These are phyloP conservation scores for Didymella sp. DNA, from an alignment of 2,329 filamentous ascomycete species.

Conservation along the genomic window DNA sequence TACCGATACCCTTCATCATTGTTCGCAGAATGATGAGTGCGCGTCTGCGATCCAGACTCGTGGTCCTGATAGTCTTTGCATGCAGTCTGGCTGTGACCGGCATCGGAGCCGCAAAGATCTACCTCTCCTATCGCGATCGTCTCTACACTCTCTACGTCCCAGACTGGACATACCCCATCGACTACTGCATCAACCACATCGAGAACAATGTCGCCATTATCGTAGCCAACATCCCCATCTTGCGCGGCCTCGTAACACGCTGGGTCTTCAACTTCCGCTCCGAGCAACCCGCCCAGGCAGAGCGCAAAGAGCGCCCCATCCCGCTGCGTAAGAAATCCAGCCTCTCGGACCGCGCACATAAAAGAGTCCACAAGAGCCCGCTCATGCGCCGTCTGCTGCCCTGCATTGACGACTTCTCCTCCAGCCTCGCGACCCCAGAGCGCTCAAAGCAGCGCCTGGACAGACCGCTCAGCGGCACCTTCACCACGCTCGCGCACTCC, in stretches of 20 bases:
- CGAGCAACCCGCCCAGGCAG: slow-evolving; percentile 35
- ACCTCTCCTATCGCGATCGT: slow-evolving; percentile 51
- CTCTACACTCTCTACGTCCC: slow-evolving; percentile 45
- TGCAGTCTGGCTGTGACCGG: slow-evolving; percentile 51
- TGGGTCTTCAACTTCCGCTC: slow-evolving; percentile 51
- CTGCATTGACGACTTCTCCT: slow-evolving; percentile 48
- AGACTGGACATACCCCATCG: slow-evolving; percentile 53
- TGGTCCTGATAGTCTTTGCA: slow-evolving; percentile 50
- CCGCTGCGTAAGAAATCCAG: slow-evolving; percentile 41
- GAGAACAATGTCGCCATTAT: slow-evolving; percentile 54
- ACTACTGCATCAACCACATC: slow-evolving; percentile 52
- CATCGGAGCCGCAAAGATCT: slow-evolving; percentile 52
- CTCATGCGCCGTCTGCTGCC: slow-evolving; percentile 44
- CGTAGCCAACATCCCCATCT: slow-evolving; percentile 51
- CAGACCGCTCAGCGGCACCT: slow-evolving; percentile 15
- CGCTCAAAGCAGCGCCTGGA: slow-evolving; percentile 5
- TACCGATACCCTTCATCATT: slow-evolving; percentile 52
- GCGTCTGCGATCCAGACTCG: slow-evolving; percentile 46
- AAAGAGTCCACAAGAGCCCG: slow-evolving; percentile 27
- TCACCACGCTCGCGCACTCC: slow-evolving; percentile 6
- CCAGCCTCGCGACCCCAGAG: slow-evolving; percentile 38
- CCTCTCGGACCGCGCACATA: slow-evolving; percentile 36
- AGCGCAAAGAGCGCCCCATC: slow-evolving; percentile 39
- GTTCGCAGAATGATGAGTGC: slow-evolving; percentile 52
- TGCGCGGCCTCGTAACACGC: slow-evolving; percentile 51